phyloP scores from a whole-genome alignment of 2,329 filamentous ascomycete species.

The Drechslera avenae region DNA sequence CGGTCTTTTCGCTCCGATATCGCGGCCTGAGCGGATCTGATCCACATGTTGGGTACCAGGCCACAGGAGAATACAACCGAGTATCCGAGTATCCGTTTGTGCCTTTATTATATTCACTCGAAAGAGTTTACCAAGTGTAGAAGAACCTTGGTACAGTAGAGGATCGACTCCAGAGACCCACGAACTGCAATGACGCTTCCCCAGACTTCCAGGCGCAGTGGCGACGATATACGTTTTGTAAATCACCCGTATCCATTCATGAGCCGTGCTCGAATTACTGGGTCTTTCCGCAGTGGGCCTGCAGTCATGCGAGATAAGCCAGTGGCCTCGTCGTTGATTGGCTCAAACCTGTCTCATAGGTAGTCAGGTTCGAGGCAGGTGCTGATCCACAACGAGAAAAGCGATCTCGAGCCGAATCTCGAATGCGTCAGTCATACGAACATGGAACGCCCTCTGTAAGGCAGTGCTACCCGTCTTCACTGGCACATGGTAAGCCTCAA shows the following conservation, averaged over 20 bases:
- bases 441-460: neutral
- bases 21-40: conserved; percentile 10
- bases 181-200: conserved; percentile 14
- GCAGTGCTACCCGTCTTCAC: conserved; percentile 5
- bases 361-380: conserved; percentile 9
- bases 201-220: neutral
- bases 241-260: neutral
- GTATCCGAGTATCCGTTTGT: too few relatives aligned
- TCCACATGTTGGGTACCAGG: conserved; percentile 6
- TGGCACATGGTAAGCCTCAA: neutral
- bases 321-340: conserved; percentile 25
- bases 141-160: neutral
- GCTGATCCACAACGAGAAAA: conserved; percentile 9
- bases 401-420: neutral
- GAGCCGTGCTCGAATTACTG: neutral
- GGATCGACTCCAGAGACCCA: neutral
- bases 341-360: conserved; percentile 13
- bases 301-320: conserved; percentile 50
- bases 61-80: neutral
- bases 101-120: neutral
- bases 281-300: neutral
- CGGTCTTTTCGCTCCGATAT: conserved; percentile 15
- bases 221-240: conserved; percentile 1
- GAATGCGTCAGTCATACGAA: neutral
- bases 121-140: neutral